Evolutionary conservation across 2,329 filamentous ascomycete genomes (phyloP).

Genomic region (Aspergillus ibericus): DNA sequence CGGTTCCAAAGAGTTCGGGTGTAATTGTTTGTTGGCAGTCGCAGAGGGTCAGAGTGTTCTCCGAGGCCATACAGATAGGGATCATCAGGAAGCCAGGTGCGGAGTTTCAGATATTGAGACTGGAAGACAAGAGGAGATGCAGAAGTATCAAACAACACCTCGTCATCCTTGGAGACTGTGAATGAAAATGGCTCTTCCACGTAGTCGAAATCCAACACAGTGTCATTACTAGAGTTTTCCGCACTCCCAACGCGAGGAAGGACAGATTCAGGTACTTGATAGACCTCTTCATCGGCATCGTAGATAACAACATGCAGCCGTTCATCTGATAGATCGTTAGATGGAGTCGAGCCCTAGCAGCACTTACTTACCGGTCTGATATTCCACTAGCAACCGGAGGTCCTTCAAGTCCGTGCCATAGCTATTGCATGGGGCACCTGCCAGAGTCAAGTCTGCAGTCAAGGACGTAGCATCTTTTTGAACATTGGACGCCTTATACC

Average conservation of each 20-base stretch:
- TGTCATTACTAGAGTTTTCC: conserved; percentile 47
- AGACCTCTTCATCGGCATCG: conserved; percentile 68
- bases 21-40: conserved; percentile 67
- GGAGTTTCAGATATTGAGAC: conserved; percentile 72
- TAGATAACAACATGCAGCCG: conserved; percentile 75
- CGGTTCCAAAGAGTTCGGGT: conserved; percentile 69
- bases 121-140: conserved; percentile 70
- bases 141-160: conserved; percentile 66
- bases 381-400: conserved; percentile 60
- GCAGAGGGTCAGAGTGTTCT: conserved; percentile 71
- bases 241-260: conserved; percentile 59
- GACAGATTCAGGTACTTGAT: conserved; percentile 71
- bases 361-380: conserved; percentile 54
- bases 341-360: background rate
- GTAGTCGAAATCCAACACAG: conserved; percentile 51
- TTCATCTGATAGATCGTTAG: conserved; percentile 46
- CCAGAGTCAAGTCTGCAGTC: conserved; percentile 68
- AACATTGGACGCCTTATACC: conserved; percentile 41
- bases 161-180: conserved; percentile 48
- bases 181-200: conserved; percentile 66
- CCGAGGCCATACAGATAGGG: conserved; percentile 77
- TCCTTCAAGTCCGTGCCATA: conserved; percentile 60
- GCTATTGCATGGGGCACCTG: conserved; percentile 63
- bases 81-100: conserved; percentile 66
- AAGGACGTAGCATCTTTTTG: conserved; percentile 49